Evolutionary conservation across 306 rosid species (phyloP).

Genomic region (Styphnolobium japonicum): DNA sequence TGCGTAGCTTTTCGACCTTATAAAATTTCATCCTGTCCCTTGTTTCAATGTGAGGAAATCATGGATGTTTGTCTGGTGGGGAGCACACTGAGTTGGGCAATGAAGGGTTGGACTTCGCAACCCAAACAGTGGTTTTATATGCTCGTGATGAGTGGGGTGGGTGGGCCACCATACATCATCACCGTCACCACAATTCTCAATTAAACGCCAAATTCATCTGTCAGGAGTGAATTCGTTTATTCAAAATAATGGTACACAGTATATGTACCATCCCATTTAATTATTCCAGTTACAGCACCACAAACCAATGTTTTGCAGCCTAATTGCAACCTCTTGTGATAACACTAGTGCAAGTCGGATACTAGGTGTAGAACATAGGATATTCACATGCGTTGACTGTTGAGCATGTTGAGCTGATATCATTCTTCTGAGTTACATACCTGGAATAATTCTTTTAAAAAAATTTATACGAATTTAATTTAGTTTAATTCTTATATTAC

Average conservation of each 20-base stretch:
- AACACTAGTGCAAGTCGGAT: neutral
- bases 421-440: neutral
- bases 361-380: constrained; percentile 1
- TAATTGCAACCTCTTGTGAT: constrained; percentile 2
- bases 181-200: constrained; percentile 12
- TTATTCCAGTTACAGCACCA: neutral
- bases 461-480: too few species aligned
- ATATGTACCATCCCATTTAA: neutral
- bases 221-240: constrained; percentile 16
- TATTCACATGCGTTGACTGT: neutral
- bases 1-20: constrained; percentile 13
- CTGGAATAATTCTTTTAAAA: neutral
- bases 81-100: constrained; percentile 26
- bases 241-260: neutral
- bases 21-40: constrained; percentile 6
- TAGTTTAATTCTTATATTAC: too few species aligned
- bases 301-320: neutral
- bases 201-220: constrained; percentile 29
- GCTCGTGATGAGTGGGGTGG: constrained; percentile 3
- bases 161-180: constrained; percentile 26
- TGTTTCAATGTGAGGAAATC: constrained; percentile 38
- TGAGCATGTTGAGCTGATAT: neutral
- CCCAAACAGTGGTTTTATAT: constrained; percentile 10
- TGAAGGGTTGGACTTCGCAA: constrained; percentile 23
- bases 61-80: constrained; percentile 46